Base-by-base conservation (phyloP, 2,329 filamentous ascomycete species). In the Botrytis sinoallii region DNA sequence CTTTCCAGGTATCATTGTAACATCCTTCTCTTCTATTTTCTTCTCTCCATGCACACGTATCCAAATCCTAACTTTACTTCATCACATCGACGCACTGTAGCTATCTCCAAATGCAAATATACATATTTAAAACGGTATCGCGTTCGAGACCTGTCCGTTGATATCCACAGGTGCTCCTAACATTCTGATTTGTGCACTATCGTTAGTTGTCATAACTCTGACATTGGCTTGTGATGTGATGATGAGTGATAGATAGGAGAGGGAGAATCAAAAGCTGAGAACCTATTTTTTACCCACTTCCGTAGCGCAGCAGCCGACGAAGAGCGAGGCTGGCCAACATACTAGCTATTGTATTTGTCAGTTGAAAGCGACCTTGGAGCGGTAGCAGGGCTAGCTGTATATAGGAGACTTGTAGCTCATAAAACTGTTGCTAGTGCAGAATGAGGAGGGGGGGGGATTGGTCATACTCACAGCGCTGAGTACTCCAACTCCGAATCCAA, bases 291-390 rank as follows among this genome's bases (percentile, higher is more conserved):
- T 87, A 38, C 87, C 87, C 0, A 82, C 83, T 77, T 88, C 83
- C 3, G 86, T 88, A 59, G 84, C 83, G 76, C 86, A 87, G 77
- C 87, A 88, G n/a, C 87, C 86, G 80, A 87, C 88, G 66, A 89
- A 83, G 35, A 89, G 80, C 0, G 86, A 85, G 7, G 85, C 86
- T 3, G 87, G 87, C 83, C 86, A 89, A 75, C 86, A 88, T 46
- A 88, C 76, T 22, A 88, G 80, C 86, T 87, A 71, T 57, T 29
- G n/a, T 32, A 16, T 16, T 69, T 57, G 48, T 69, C 29, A 69
- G 66, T 42, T 22, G 14, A 3, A 20, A 1, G 18, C 35, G 4
- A 42, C n/a, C 25, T 25, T 57, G 14, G 1, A 22, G 8, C 25
- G 32, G 12, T 44, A 0, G 20, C 44, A 8, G 44, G 20, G 3